Base-by-base conservation (phyloP, 2,329 filamentous ascomycete species). In the Neonectria ditissima region DNA sequence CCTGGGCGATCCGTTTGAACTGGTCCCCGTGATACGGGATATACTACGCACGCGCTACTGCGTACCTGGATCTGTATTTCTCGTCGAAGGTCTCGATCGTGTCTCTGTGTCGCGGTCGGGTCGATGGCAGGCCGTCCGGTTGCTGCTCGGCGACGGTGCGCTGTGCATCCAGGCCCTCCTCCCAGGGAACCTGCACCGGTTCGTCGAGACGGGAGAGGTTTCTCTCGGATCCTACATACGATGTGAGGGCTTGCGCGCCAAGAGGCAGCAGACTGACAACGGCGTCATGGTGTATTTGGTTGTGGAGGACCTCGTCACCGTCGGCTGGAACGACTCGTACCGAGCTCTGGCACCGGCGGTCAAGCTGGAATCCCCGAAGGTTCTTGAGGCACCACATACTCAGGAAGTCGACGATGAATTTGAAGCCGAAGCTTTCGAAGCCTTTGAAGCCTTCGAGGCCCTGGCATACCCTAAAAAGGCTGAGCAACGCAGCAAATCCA, bases 101-200 rank as follows among this genome's bases (percentile, higher is more conserved):
- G 64, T 78, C 1, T 71, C 80, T 1, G 74, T 82, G 0, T 77
- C 80, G 1, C 57, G 65, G 6, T 75, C 72, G 2, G 75, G 69
- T 16, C 71, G 77, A 72, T 82, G 82, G 79, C 81, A 83, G 32
- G 76, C 78, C 2, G 69, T 86, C 1, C 79, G 84, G 2, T 66
- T 88, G 11, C 57, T 87, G 0, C 79, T 88, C 0, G 82, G 85
- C 39, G 86, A 88, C 65, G 84, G 85, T 1, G 78, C 83, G 68
- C 72, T 86, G 4, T 87, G 83, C 66, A 79, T 88, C n/a, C 85
- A 88, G 71, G 84, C 84, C 0, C 73, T 88, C 8, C 72, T 87
- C 44, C 73, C 75, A 7, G 75, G 79, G 1, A 79, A 80, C 50
- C 78, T 84, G 74, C 84, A 87, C 54, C 77, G 79, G 4, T 80